These are phyloP conservation scores for Punica granatum DNA, from an alignment of 345 rosid genomes.

Conservation along the genomic window DNA sequence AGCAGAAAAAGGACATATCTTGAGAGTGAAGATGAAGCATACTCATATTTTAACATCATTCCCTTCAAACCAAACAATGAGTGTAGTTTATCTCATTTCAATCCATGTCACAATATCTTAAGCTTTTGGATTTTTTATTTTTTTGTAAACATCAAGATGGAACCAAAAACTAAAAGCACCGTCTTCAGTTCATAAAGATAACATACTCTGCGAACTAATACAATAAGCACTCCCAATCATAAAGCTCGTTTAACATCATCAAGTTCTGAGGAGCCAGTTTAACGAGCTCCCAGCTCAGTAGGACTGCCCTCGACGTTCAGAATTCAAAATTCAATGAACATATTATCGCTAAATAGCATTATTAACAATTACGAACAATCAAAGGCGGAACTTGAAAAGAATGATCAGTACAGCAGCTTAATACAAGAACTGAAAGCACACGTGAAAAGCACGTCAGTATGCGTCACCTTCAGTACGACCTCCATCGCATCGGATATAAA, in stretches of 20 bases:
- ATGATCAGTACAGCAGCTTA: not conserved
- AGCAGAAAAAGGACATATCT: not conserved
- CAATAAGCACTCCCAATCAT: not conserved
- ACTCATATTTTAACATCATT: not conserved
- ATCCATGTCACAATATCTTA: not conserved
- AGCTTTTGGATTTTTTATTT: not conserved
- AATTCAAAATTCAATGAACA: no score
- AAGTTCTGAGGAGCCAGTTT: not conserved
- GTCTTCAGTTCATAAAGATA: not conserved
- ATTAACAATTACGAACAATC: no score
- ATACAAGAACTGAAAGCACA: not conserved
- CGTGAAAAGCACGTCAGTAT: not conserved
- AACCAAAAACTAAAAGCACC: not conserved
- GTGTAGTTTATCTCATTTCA: not conserved
- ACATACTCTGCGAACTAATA: not conserved
- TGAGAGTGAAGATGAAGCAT: not conserved
- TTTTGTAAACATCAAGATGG: not conserved
- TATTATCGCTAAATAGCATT: no score
- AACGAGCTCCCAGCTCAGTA: not conserved
- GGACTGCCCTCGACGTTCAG: not conserved
- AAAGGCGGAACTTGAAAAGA: no score
- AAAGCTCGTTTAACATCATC: not conserved
- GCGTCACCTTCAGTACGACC: constrained; percentile 67
- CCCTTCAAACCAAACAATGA: not conserved
- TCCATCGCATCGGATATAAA: constrained; percentile 89